A percentile compares a stretch with the other conserved stretches of the same genome.
Evolutionary conservation across 192 early-diverging fungal genomes (phyloP).

Genomic region (Coemansia sp.): DNA sequence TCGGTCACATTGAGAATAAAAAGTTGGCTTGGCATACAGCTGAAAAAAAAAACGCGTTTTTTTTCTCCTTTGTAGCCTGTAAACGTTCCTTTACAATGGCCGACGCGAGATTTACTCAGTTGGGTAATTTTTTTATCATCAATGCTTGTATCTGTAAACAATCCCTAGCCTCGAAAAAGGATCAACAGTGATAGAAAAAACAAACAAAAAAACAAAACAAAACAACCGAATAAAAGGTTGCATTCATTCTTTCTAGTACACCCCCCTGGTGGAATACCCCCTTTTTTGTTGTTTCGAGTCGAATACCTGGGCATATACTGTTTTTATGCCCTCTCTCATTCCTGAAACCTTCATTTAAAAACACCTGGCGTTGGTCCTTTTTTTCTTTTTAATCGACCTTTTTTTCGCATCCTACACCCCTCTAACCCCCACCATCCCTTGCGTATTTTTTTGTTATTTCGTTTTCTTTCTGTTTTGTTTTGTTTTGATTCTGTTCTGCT

Average conservation of each 20-base stretch:
- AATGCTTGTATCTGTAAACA: neutral
- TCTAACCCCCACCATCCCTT: neutral
- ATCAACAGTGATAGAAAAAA: neutral
- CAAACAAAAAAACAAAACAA: neutral
- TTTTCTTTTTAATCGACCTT: neutral
- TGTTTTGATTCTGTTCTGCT: neutral
- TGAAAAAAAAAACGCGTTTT: neutral
- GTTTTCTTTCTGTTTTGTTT: neutral
- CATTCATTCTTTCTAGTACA: neutral
- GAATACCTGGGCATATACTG: neutral
- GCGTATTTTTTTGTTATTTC: neutral
- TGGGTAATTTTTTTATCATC: neutral
- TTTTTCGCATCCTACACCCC: neutral
- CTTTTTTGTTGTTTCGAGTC: neutral
- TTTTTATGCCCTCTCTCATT: neutral
- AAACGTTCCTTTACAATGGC: neutral
- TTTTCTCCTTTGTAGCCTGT: neutral
- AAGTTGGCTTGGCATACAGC: neutral
- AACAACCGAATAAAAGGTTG: neutral
- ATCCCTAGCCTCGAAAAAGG: neutral
- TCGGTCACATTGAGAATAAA: neutral
- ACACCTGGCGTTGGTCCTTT: neutral
- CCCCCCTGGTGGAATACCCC: neutral
- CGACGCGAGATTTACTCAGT: neutral
- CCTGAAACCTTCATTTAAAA: neutral